A percentile compares a stretch with the other conserved stretches of the same genome.
Conservation (phyloP, 1,284 basidiomycete species). For the Meira miltonrushii region DNA sequence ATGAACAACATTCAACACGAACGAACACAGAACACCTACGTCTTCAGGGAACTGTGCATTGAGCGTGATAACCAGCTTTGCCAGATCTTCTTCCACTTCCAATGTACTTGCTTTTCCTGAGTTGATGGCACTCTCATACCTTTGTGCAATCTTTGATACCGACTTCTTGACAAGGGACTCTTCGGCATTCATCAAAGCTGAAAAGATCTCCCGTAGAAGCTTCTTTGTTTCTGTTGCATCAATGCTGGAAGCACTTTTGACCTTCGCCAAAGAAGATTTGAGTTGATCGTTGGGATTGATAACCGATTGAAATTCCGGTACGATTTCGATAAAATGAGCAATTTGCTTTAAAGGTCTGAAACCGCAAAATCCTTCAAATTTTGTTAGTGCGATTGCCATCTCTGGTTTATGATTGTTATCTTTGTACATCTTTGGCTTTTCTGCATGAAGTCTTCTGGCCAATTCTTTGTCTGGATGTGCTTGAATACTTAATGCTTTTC, state of each 20-base stretch:
- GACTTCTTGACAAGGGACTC: conserved; percentile 9
- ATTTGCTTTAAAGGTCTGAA: conserved; percentile 76
- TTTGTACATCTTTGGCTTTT: conserved; percentile 81
- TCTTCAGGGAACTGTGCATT: conserved; percentile 82
- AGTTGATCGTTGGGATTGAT: conserved; percentile 12
- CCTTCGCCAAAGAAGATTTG: neutral
- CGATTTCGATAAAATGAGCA: conserved; percentile 62
- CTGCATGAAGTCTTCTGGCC: conserved; percentile 69
- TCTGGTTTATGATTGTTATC: conserved; percentile 96
- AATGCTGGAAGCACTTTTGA: neutral
- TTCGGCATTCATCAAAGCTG: conserved; percentile 29
- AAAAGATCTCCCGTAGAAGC: conserved; percentile 29
- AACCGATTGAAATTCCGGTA: conserved; percentile 69
- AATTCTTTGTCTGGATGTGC: conserved; percentile 91
- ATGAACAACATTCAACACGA: conserved; percentile 79
- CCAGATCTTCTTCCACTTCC: conserved; percentile 22
- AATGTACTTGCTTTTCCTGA: conserved; percentile 3
- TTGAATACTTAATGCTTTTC: conserved; percentile 92
- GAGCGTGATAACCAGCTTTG: conserved; percentile 68
- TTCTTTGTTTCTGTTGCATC: conserved; percentile 8
- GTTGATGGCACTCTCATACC: conserved; percentile 10
- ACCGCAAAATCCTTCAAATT: conserved; percentile 85
- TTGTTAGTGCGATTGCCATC: conserved; percentile 91
- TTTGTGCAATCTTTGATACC: conserved; percentile 2
- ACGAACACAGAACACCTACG: conserved; percentile 89